Evolutionary conservation across 192 early-diverging fungal species (phyloP).

Genomic region (Coemansia sp.): DNA sequence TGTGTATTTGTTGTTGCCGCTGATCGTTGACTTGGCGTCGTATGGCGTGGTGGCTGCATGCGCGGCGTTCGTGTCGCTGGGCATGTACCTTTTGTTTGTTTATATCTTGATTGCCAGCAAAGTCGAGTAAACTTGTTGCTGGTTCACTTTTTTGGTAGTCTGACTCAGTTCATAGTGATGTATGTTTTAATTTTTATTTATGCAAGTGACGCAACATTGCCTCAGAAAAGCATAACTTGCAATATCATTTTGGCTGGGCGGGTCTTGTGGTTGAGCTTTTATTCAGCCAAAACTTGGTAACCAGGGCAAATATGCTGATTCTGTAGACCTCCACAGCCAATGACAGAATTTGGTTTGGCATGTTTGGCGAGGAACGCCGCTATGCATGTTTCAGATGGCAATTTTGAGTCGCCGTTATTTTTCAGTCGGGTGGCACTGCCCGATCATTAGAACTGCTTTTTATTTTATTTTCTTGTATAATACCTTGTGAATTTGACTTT

Average conservation of each 20-base stretch:
- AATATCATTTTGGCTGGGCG: constrained; percentile 38
- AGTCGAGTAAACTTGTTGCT: background rate
- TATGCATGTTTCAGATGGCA: constrained; percentile 22
- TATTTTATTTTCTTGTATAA: background rate
- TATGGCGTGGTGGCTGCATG: constrained; percentile 14
- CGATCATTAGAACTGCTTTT: background rate
- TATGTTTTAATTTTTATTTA: background rate
- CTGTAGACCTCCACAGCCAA: too few relatives aligned
- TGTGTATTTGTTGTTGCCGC: constrained; percentile 54
- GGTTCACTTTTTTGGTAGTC: background rate
- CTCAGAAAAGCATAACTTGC: too few relatives aligned
- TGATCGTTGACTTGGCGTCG: constrained; percentile 25
- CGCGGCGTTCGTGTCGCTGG: constrained; percentile 19
- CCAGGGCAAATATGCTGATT: too few relatives aligned
- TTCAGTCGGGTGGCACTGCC: background rate
- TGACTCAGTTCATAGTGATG: background rate
- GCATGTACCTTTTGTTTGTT: constrained; percentile 29
- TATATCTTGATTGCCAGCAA: constrained; percentile 11
- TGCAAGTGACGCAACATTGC: background rate
- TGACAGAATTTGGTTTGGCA: too few relatives aligned
- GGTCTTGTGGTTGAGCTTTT: too few relatives aligned
- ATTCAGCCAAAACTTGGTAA: too few relatives aligned
- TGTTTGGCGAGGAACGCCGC: too few relatives aligned
- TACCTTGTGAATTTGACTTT: background rate
- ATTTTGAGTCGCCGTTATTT: constrained; percentile 17